These are phyloP conservation scores for Castanopsis chinensis DNA, from an alignment of 306 rosid genomes.

Conservation along the genomic window DNA sequence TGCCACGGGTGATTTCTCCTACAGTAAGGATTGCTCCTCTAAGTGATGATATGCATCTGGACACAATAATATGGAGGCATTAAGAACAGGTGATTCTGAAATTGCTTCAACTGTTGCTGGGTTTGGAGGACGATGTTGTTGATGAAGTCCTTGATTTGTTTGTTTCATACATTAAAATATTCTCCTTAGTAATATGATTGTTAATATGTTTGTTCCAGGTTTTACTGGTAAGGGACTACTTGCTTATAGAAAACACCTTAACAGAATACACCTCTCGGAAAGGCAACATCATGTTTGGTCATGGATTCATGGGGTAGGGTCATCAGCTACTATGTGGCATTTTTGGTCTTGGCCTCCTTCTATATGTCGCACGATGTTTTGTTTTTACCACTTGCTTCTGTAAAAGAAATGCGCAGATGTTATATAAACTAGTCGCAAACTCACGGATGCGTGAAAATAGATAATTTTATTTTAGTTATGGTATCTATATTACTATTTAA, in stretches of 20 bases:
- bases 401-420: background rate
- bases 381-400: background rate
- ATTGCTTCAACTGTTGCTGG: background rate
- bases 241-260: background rate
- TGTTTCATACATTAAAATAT: background rate
- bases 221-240: background rate
- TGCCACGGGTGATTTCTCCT: conserved; percentile 81
- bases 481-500: too few species aligned
- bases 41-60: conserved; percentile 54
- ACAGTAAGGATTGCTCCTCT: conserved; percentile 42
- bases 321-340: background rate
- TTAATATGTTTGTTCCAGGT: background rate
- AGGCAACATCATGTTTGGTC: background rate
- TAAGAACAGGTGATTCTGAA: background rate
- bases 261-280: background rate
- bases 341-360: background rate
- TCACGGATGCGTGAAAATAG: too few species aligned
- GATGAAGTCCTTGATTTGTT: background rate
- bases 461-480: too few species aligned
- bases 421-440: too few species aligned
- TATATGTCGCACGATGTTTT: background rate
- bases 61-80: conserved; percentile 44
- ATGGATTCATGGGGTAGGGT: background rate
- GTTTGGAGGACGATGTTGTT: background rate
- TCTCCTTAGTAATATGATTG: background rate